Evolutionary conservation across 306 rosid genomes (phyloP), one percentile per base, ranked within the genome.

Genomic region (Geum urbanum): DNA sequence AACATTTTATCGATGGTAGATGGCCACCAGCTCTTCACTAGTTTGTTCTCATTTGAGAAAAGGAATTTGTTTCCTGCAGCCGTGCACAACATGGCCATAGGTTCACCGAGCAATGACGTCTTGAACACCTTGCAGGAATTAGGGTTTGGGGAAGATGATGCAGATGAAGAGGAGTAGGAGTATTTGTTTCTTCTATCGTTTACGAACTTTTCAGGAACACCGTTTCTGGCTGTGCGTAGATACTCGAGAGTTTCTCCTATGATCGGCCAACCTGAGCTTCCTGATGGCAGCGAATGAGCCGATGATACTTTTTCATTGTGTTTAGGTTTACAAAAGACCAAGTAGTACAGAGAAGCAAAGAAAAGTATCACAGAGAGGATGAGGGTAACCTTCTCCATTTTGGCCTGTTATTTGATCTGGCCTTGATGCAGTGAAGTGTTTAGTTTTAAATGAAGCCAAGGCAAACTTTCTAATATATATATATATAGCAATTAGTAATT

Each of bases 11-110:
- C 51, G 5, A 74, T 8, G 32, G 10, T 39, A 0, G 10, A 7
- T 0, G 78, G 78, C 78, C 78, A 74, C 73, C 73, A 74, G 0
- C 73, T 58, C n/a, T 48, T 58, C 60, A 74, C 54, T 1, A 67
- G 62, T 47, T 74, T 74, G 68, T 74, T 67, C 67, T 74, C 78
- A 18, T 58, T 74, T 0, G 67, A 37, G 20, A 74, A 74, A 0
- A 74, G 20, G 73, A 74, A 58, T 8, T 40, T 74, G 60, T 74
- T 74, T 20, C 73, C 78, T 3, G 45, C 73, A 0, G 73, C 32
- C 0, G 54, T 66, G 69, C 67, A 56, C 3, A 67, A 7, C 32
- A 74, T 3, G 0, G 54, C 63, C 72, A 67, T 67, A 8, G 19
- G 0, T 22, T 74, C 68, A 0, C 57, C 12, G 0, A 56, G 43